Evolutionary conservation across 495 filamentous ascomycete species (phyloP).

Genomic region (Schizothecium vesticola): DNA sequence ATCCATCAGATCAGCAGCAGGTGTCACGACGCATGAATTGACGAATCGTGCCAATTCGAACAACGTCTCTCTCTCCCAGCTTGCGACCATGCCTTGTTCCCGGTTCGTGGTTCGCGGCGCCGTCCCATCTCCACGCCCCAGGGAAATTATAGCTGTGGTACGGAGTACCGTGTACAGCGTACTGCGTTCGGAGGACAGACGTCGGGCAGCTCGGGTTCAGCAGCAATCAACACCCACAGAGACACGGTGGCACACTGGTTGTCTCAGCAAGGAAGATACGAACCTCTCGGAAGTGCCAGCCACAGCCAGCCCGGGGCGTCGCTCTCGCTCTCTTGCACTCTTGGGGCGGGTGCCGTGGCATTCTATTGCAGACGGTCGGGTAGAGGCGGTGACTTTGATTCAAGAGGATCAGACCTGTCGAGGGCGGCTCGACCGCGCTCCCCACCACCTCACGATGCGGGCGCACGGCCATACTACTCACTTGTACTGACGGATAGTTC

Average conservation of each 20-base stretch:
- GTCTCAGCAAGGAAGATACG: neutral
- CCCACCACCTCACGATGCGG: neutral
- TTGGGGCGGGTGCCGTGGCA: neutral
- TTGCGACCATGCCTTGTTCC: neutral
- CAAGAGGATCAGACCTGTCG: constrained; percentile 10
- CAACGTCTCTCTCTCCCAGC: neutral
- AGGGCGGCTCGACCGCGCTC: constrained; percentile 11
- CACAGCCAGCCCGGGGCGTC: constrained; percentile 1
- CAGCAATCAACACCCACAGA: neutral
- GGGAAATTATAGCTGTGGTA: constrained; percentile 8
- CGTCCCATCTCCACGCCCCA: neutral
- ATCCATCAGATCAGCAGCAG: neutral
- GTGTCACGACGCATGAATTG: constrained; percentile 10
- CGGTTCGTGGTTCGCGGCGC: neutral
- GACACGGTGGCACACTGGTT: neutral
- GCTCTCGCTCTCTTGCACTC: neutral
- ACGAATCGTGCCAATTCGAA: neutral
- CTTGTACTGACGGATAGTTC: neutral
- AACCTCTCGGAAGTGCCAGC: neutral
- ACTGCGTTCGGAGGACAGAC: neutral
- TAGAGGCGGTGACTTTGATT: constrained; percentile 11
- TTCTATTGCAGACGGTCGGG: constrained; percentile 1
- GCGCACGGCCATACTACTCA: constrained; percentile 11
- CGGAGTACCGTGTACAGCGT: neutral
- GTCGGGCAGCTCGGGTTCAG: neutral